A percentile compares a stretch with the other conserved stretches of the same genome.
These are phyloP conservation scores for Prunus kanzakura DNA, from an alignment of 306 rosid species.

Conservation along the genomic window DNA sequence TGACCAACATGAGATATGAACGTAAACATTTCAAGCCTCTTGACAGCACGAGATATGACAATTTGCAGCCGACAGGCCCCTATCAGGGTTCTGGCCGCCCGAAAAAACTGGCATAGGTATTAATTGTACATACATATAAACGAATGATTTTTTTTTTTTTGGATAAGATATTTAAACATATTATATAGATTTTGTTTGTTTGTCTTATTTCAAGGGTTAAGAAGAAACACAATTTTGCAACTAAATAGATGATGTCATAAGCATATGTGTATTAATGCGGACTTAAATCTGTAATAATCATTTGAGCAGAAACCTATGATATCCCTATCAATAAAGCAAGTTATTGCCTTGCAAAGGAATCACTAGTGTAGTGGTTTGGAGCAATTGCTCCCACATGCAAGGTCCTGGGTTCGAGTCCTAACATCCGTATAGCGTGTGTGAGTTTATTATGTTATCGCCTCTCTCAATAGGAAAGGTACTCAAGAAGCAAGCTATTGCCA, in stretches of 20 bases:
- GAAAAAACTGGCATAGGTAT: not conserved
- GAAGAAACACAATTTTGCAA: not conserved
- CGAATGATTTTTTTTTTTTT: not conserved
- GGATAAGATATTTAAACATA: too few relatives aligned
- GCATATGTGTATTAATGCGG: too few relatives aligned
- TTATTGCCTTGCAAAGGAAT: too few relatives aligned
- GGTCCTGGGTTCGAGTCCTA: fast-evolving
- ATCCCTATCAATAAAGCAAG: not conserved
- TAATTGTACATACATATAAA: not conserved
- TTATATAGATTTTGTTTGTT: too few relatives aligned
- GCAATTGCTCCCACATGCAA: too few relatives aligned
- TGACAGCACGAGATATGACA: not conserved
- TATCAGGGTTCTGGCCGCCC: not conserved
- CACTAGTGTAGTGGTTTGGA: too few relatives aligned
- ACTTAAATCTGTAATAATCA: too few relatives aligned
- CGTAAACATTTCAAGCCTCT: not conserved
- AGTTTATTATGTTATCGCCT: too few relatives aligned
- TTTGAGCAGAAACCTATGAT: not conserved
- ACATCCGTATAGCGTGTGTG: too few relatives aligned
- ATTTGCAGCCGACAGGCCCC: not conserved
- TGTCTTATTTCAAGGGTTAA: too few relatives aligned
- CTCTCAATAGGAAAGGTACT: too few relatives aligned
- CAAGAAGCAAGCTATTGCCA: not conserved
- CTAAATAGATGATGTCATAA: not conserved
- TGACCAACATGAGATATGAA: not conserved